Evolutionary conservation across 768 basidiomycete genomes (phyloP).

Genomic region (Lactarius akahatsu): DNA sequence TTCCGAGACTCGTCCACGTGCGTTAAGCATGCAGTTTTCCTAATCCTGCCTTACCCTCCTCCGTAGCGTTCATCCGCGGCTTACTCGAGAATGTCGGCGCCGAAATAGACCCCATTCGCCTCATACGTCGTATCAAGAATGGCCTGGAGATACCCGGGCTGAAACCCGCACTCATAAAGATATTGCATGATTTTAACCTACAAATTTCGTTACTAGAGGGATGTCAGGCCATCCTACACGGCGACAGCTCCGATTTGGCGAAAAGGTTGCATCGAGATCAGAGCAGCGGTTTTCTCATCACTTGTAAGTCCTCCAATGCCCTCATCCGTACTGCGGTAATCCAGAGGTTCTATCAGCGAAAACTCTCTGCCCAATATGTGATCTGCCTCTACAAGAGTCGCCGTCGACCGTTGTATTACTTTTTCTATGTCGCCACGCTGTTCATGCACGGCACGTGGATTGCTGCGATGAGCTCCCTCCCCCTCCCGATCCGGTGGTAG

Average conservation of each 20-base stretch:
- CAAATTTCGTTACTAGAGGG: constrained; percentile 93
- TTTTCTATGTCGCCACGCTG: constrained; percentile 86
- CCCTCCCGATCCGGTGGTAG: constrained; percentile 54
- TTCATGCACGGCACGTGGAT: constrained; percentile 77
- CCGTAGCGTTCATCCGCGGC: constrained; percentile 86
- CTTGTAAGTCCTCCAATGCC: constrained; percentile 50
- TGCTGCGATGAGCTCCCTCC: constrained; percentile 62
- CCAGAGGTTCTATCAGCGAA: constrained; percentile 46
- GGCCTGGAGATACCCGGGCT: constrained; percentile 95
- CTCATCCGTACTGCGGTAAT: constrained; percentile 5
- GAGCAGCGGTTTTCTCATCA: constrained; percentile 74
- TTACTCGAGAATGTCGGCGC: constrained; percentile 94
- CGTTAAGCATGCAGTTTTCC: constrained; percentile 29
- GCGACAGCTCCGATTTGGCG: constrained; percentile 76
- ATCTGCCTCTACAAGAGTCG: constrained; percentile 52
- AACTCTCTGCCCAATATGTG: constrained; percentile 66
- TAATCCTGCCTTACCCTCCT: constrained; percentile 10
- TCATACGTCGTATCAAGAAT: constrained; percentile 93
- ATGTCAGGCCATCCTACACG: constrained; percentile 81
- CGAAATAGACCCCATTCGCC: constrained; percentile 91
- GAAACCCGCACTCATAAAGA: constrained; percentile 93
- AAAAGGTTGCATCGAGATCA: constrained; percentile 70
- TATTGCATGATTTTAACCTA: constrained; percentile 92
- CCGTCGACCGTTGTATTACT: constrained; percentile 64
- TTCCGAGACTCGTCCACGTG: constrained; percentile 90